Base-by-base conservation (phyloP, 2,329 filamentous ascomycete genomes). In the Aureobasidium subglaciale region DNA sequence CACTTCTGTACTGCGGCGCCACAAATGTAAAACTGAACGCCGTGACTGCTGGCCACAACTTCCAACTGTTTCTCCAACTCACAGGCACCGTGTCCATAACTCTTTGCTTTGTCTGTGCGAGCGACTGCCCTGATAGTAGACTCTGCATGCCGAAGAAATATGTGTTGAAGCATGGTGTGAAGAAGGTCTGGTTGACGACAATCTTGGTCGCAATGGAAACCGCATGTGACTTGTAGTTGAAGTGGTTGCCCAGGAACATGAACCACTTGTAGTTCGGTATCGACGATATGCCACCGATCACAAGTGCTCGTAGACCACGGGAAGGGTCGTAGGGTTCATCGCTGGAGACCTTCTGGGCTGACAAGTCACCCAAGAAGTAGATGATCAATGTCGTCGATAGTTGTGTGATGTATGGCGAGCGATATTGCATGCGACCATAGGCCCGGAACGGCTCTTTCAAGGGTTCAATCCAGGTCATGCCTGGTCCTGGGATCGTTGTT, bases 1-100 rank as follows among this genome's bases (percentile, higher is more conserved):
- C 79, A 63, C 84, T 88, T 49, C 91, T 78, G 70, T 89, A 92
- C 65, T 92, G 84, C 45, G 90, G 76, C 24, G 85, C 82, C 4
- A 96, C 75, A 64, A 89, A 93, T n/a, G 86, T 83, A 65, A 96
- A 95, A 69, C 80, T 91, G 67, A 96, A 85, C 0, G 90, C 90
- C 13, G 87, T 95, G 15, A 95, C 86, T 0, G 83, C 83, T 0
- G 91, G 92, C 91, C 91, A 96, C 22, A 96, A 71, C 73, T 95
- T 95, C 68, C 85, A 84, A 58, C 85, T 88, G 68, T 93, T 96
- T 66, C 83, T 69, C 66, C 88, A 82, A 65, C 85, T 90, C 22
- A 79, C 77, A 0, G 90, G 90, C 0, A 96, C 86, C 0, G 90
- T 91, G 57, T 83, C 77, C 62, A 79, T 80, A 58, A 96, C 78